Conservation (phyloP, 2,329 filamentous ascomycete genomes). For the Xylariales sp. region DNA sequence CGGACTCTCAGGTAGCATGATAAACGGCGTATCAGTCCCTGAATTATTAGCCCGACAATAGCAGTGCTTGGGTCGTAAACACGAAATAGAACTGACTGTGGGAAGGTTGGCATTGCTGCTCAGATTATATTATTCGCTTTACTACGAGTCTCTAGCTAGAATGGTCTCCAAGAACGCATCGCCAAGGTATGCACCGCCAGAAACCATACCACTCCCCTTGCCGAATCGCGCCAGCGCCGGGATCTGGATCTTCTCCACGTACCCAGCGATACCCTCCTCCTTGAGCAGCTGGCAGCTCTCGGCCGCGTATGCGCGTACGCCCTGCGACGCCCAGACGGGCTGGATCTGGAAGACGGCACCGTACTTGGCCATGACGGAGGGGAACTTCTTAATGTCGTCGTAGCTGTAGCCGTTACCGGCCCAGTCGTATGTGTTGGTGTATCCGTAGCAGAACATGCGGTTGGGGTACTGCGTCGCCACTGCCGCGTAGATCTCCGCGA, state of each 20-base stretch:
- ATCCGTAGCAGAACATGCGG: constrained; percentile 33
- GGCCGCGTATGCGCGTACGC: constrained; percentile 27
- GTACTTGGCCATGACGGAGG: constrained; percentile 28
- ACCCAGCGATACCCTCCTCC: constrained; percentile 29
- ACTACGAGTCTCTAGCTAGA: too few relatives aligned
- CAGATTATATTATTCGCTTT: too few relatives aligned
- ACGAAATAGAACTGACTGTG: too few relatives aligned
- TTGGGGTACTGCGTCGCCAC: constrained; percentile 29
- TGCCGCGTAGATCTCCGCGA: constrained; percentile 29
- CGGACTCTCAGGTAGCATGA: too few relatives aligned
- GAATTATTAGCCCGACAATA: too few relatives aligned
- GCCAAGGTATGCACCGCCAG: constrained; percentile 29
- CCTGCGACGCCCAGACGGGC: constrained; percentile 32
- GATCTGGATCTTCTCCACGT: constrained; percentile 21
- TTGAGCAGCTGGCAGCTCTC: constrained; percentile 27
- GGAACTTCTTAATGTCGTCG: constrained; percentile 25
- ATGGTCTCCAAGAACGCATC: constrained; percentile 33
- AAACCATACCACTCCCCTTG: constrained; percentile 24
- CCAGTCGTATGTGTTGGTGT: constrained; percentile 30
- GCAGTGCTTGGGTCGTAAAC: too few relatives aligned
- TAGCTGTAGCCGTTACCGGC: constrained; percentile 26
- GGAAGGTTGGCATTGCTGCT: too few relatives aligned
- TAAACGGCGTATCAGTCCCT: too few relatives aligned
- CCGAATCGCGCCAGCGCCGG: constrained; percentile 17
- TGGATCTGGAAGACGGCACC: constrained; percentile 36